A percentile compares a stretch with the other conserved stretches of the same genome.
Conservation (phyloP, 2,329 filamentous ascomycete genomes). For the Colletotrichum musae region DNA sequence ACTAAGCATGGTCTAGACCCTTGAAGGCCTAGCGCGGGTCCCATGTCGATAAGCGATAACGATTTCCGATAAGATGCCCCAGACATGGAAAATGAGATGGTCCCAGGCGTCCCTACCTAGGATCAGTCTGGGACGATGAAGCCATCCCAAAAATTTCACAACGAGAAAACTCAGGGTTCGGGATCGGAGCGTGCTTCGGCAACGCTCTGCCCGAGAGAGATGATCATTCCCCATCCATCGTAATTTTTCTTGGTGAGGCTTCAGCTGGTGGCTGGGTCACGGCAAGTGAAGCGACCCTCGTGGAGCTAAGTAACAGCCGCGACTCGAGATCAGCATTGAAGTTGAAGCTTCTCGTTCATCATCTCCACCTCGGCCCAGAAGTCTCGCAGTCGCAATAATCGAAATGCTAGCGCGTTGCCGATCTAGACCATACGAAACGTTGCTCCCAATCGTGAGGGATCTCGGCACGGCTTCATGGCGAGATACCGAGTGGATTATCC, state of each 20-base stretch:
- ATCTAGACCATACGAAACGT: constrained; percentile 37
- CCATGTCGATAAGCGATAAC: constrained; percentile 11
- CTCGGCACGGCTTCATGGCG: constrained; percentile 27
- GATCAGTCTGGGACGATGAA: constrained; percentile 9
- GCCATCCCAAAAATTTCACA: constrained; percentile 2
- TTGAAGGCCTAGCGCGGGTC: not conserved
- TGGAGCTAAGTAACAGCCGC: not conserved
- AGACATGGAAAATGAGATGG: not conserved
- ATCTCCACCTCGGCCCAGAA: constrained; percentile 4
- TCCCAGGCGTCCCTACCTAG: not conserved
- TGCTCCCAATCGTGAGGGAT: constrained; percentile 24
- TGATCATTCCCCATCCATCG: not conserved
- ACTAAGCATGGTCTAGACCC: constrained; percentile 22
- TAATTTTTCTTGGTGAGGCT: constrained; percentile 6
- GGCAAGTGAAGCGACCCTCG: constrained; percentile 12
- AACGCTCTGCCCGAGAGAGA: not conserved
- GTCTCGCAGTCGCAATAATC: not conserved
- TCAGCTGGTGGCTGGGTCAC: not conserved
- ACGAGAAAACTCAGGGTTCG: constrained; percentile 19
- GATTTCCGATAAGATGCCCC: constrained; percentile 13
- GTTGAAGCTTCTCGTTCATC: constrained; percentile 4
- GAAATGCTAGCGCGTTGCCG: constrained; percentile 29
- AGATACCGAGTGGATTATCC: too few species aligned
- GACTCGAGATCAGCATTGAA: constrained; percentile 15
- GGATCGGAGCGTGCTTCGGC: constrained; percentile 1